Evolutionary conservation across 371 early-diverging fungal species (phyloP).

Genomic region (Basidiobolus heterosporus): DNA sequence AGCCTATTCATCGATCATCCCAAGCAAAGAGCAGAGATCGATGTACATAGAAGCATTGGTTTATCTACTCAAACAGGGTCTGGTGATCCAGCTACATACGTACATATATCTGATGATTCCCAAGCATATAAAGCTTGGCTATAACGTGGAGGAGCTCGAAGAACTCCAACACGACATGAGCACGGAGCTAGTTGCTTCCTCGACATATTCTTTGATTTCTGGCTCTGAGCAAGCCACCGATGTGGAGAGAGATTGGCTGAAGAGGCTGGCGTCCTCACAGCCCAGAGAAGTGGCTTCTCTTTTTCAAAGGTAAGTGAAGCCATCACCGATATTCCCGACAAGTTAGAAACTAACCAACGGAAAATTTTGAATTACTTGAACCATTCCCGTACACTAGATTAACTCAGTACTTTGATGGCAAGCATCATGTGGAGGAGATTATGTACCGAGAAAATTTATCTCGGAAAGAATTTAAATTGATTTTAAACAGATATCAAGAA

Average conservation of each 20-base stretch:
- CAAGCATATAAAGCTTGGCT: constrained; percentile 25
- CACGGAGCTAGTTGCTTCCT: no score
- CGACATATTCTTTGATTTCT: constrained; percentile 16
- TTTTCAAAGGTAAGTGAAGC: constrained; percentile 30
- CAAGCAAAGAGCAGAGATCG: constrained; percentile 40
- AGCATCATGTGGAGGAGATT: constrained; percentile 68
- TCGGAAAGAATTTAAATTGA: constrained; percentile 35
- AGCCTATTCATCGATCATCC: constrained; percentile 44
- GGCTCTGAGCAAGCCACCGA: constrained; percentile 26
- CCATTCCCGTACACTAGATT: no score
- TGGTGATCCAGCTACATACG: constrained; percentile 69
- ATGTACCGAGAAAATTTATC: constrained; percentile 54
- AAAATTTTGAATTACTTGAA: background rate
- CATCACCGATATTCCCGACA: background rate
- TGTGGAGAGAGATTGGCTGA: constrained; percentile 26
- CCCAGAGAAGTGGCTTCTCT: constrained; percentile 33
- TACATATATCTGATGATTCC: constrained; percentile 53
- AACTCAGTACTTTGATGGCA: constrained; percentile 51
- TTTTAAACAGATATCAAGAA: constrained; percentile 35
- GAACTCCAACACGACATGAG: background rate
- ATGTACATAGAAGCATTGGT: constrained; percentile 67
- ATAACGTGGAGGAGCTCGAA: constrained; percentile 23
- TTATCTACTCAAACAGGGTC: constrained; percentile 54
- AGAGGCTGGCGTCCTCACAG: constrained; percentile 21
- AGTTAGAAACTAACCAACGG: no score